Evolutionary conservation across 164 flowering plant species (phyloP), one percentile per base, ranked within the genome.

Genomic region (Macadamia integrifolia): DNA sequence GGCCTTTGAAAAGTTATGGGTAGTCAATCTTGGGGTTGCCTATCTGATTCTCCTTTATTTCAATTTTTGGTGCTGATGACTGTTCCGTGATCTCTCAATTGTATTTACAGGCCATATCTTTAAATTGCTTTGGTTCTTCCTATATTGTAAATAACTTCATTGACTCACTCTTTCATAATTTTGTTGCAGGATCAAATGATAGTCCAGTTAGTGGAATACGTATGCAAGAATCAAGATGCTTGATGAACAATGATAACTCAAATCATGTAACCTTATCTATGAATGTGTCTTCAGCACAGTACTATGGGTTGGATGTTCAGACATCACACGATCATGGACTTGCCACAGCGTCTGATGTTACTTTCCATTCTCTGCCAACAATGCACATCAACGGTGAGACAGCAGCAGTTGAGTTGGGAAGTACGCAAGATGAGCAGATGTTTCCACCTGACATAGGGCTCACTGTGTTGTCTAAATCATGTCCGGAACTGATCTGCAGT

Each of bases 331-430:
- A 74, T 62, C 72, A 66, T 55, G 74, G 70, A n/a, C 9, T 48
- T 23, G 30, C 63, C 43, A 69, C 64, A 60, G 83, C 77, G 67
- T 84, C 82, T 14, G 52, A 78, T 74, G 75, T 78, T 77, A 74
- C 79, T 44, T 87, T 81, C 64, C 70, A 23, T 76, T 84, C 86
- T 7, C 52, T 83, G 76, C 88, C 91, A 9, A 50, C 77, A 17
- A 75, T 84, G 88, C 83, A 78, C 75, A 52, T 80, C 23, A 61
- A 71, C 75, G 83, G 71, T 56, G 79, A 61, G 32, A 62, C 50
- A 13, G 73, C 69, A 23, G 11, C 11, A 10, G 65, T 6, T 35
- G 79, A 66, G 30, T 58, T 18, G 10, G 62, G 58, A 62, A 68
- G 65, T 66, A 48, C 62, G 61, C 74, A 55, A 28, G 72, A 71